These are phyloP conservation scores for Fusarium penzigii DNA, from an alignment of 2,329 filamentous ascomycete species.

Conservation along the genomic window DNA sequence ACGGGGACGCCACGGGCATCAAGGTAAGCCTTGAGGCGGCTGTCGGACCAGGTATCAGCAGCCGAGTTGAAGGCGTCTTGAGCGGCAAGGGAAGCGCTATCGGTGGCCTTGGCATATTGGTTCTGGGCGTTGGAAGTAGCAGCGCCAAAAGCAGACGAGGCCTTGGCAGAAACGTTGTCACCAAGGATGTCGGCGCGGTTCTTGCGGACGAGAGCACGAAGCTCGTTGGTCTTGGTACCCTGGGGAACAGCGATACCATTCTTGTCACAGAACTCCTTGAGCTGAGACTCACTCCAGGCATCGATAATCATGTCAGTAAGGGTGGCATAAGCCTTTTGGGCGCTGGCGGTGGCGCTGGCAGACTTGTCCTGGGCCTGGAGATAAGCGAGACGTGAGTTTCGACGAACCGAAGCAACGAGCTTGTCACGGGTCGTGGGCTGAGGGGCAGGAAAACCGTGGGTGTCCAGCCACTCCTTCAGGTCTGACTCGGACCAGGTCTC, in stretches of 20 bases:
- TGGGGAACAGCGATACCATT: conserved; percentile 86
- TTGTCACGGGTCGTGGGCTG: conserved; percentile 85
- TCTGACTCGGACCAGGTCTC: conserved; percentile 90
- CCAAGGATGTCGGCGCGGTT: conserved; percentile 72
- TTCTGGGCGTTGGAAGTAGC: conserved; percentile 77
- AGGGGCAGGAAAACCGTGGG: conserved; percentile 80
- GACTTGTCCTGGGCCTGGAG: conserved; percentile 64
- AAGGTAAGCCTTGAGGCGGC: conserved; percentile 74
- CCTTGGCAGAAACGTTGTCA: conserved; percentile 61
- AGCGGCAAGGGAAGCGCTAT: conserved; percentile 61
- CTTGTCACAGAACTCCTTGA: conserved; percentile 93
- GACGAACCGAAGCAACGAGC: conserved; percentile 84
- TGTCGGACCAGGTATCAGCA: conserved; percentile 69
- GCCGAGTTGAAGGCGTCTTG: conserved; percentile 68
- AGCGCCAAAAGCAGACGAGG: conserved; percentile 64
- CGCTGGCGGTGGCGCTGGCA: conserved; percentile 62
- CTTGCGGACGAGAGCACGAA: conserved; percentile 87
- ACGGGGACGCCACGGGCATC: conserved; percentile 76
- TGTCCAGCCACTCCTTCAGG: conserved; percentile 90
- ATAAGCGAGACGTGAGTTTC: conserved; percentile 81
- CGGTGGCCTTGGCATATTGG: conserved; percentile 73
- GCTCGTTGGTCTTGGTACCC: conserved; percentile 86
- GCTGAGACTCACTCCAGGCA: conserved; percentile 82
- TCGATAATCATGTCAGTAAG: conserved; percentile 84
- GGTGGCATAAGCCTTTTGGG: conserved; percentile 69